phyloP scores from a whole-genome alignment of 495 filamentous ascomycete genomes.

The Penicillium ucsense region DNA sequence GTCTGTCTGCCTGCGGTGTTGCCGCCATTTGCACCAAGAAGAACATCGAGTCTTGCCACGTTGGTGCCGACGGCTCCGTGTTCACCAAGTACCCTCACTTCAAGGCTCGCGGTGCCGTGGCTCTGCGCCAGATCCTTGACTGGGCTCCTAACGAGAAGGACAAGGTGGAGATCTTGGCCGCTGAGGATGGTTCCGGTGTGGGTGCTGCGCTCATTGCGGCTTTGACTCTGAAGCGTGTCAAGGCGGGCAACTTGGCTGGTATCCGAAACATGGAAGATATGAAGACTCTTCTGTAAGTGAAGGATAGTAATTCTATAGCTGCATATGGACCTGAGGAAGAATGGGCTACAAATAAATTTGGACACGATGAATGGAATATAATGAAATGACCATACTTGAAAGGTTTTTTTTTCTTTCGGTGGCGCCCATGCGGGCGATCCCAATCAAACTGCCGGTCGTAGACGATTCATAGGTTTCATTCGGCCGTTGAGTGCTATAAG shows the following conservation, averaged over 20 bases:
- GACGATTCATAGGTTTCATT: too few relatives aligned
- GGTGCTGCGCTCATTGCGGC: slow-evolving; percentile 92
- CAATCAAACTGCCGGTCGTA: too few relatives aligned
- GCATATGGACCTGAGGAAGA: too few relatives aligned
- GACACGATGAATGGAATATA: too few relatives aligned
- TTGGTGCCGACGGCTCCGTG: slow-evolving; percentile 89
- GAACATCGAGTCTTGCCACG: slow-evolving; percentile 75
- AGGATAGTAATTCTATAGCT: too few relatives aligned
- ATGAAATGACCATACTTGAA: too few relatives aligned
- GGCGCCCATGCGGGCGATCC: too few relatives aligned
- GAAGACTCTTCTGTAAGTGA: slow-evolving; percentile 23
- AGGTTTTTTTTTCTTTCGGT: too few relatives aligned
- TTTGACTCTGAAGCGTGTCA: slow-evolving; percentile 77
- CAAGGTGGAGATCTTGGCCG: slow-evolving; percentile 73
- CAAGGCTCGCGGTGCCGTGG: slow-evolving; percentile 79
- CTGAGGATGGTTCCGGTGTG: slow-evolving; percentile 94
- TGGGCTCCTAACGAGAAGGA: slow-evolving; percentile 75
- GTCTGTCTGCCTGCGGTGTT: slow-evolving; percentile 86
- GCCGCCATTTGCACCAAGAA: slow-evolving; percentile 96
- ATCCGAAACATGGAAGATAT: slow-evolving; percentile 60
- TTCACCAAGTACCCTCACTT: slow-evolving; percentile 99
- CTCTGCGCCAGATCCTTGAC: slow-evolving; percentile 87
- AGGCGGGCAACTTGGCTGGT: slow-evolving; percentile 67
- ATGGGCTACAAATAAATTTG: too few relatives aligned
- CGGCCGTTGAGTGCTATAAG: too few relatives aligned